Evolutionary conservation across 345 rosid genomes (phyloP), one percentile per base, ranked within the genome.

Genomic region (Lepidium didymum): DNA sequence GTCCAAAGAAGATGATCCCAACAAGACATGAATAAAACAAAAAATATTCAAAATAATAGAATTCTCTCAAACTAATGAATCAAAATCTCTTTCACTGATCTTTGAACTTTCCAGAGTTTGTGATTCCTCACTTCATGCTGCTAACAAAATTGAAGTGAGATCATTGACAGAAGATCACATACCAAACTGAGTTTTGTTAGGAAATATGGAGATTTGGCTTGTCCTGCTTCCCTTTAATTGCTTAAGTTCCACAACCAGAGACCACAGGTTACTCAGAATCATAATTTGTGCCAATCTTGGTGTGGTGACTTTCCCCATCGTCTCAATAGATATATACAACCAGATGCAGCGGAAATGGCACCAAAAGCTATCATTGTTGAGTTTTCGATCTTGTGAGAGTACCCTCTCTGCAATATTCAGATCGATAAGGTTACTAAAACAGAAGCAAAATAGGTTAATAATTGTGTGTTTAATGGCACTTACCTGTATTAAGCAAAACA

Each of bases 281-380:
- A 94, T 59, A 78, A 69, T 58, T 89, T 89, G 69, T 83, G 96
- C 87, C 89, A 84, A 79, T 86, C 84, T 62, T 83, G 91, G 72
- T 86, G 86, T 4, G 90, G 99, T 75, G 88, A 96, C 84, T 94
- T 94, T 54, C 99, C 99, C 80, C 85, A 81, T 46, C 77, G 82
- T 84, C 92, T 89, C 79, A 94, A 62, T 29, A 83, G 58, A 81
- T 86, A 81, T 88, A 94, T 83, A 76, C 93, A 91, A 47, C 86
- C 90, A 62, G 92, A 87, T 10, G 93, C 89, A 1, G 51, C 18
- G 65, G 90, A 92, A 18, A 87, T 10, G 7, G 95, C 90, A 37
- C 85, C 83, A 7, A 85, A 43, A 41, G 86, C 86, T 51, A 91
- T 69, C 79, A 89, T 75, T 8, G 91, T 85, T 47, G 97, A 73